Evolutionary conservation across 495 filamentous ascomycete species (phyloP).

Genomic region (Neurospora tetraspora): DNA sequence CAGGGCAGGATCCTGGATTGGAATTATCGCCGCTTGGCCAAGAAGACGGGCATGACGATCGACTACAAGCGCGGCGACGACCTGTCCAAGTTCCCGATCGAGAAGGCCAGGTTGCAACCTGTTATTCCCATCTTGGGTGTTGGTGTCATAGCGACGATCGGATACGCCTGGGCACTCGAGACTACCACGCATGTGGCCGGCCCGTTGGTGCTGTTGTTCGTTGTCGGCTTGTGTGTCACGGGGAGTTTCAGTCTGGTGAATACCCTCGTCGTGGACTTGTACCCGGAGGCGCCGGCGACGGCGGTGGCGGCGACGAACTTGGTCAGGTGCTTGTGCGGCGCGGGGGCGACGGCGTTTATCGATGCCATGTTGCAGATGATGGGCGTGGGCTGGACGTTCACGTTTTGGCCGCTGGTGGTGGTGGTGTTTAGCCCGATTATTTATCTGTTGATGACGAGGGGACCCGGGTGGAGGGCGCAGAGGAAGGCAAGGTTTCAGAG

Average conservation of each 20-base stretch:
- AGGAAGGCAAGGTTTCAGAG: conserved; percentile 18
- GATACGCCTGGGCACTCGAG: conserved; percentile 51
- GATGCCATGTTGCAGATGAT: conserved; percentile 30
- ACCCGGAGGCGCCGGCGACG: conserved; percentile 35
- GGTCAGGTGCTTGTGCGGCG: conserved; percentile 34
- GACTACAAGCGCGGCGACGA: conserved; percentile 43
- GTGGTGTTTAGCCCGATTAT: conserved; percentile 26
- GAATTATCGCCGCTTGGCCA: conserved; percentile 46
- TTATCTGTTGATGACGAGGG: conserved; percentile 27
- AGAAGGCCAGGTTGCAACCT: conserved; percentile 49
- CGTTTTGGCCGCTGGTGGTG: conserved; percentile 32
- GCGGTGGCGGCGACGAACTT: conserved; percentile 41
- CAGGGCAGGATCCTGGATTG: conserved; percentile 50
- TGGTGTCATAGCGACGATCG: conserved; percentile 32
- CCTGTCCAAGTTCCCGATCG: conserved; percentile 50
- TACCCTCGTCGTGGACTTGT: conserved; percentile 37
- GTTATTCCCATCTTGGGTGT: conserved; percentile 37
- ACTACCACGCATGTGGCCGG: conserved; percentile 34
- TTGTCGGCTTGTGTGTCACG: conserved; percentile 43
- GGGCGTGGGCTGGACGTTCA: conserved; percentile 39
- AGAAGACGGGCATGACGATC: conserved; percentile 36
- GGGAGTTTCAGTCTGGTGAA: conserved; percentile 43
- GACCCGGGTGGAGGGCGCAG: conserved; percentile 33
- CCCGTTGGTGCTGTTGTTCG: conserved; percentile 45
- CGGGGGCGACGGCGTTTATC: conserved; percentile 33